phyloP scores from a whole-genome alignment of 75 land plant genomes.

The Gnetum montanum region DNA sequence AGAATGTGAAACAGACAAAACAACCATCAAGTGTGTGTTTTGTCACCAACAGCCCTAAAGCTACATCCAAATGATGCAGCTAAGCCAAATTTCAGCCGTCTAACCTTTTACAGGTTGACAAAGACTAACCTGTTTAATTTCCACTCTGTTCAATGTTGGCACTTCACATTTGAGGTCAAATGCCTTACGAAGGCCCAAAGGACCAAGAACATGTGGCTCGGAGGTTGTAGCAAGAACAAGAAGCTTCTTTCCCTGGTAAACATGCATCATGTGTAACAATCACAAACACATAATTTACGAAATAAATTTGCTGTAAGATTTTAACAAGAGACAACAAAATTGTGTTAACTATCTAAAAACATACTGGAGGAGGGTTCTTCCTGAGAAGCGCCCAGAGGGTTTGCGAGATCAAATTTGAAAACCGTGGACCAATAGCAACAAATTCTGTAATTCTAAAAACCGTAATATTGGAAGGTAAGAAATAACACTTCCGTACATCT shows the following conservation, averaged over 20 bases:
- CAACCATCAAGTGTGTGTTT: not conserved
- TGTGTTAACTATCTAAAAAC: not conserved
- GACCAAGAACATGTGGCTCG: conserved; percentile 53
- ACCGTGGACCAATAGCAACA: conserved; percentile 88
- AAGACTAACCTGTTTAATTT: conserved; percentile 56
- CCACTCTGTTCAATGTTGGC: conserved; percentile 46
- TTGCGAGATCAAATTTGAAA: conserved; percentile 84
- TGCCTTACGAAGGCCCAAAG: conserved; percentile 59
- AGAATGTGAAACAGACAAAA: not conserved
- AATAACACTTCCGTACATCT: not conserved
- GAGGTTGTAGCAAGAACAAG: conserved; percentile 88
- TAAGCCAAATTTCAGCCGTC: not conserved
- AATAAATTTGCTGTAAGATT: not conserved
- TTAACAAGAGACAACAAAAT: not conserved
- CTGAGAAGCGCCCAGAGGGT: conserved; percentile 77
- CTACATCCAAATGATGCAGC: not conserved
- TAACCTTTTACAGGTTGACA: not conserved
- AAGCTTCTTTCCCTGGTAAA: conserved; percentile 67
- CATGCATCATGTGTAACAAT: not conserved
- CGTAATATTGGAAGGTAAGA: too few species aligned
- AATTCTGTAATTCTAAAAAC: conserved; percentile 68
- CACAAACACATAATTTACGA: not conserved
- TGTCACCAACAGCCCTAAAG: too few species aligned
- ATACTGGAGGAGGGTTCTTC: conserved; percentile 87
- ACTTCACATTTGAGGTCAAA: conserved; percentile 67